Conservation (phyloP, 2,329 filamentous ascomycete genomes). For the Fusarium chuoi region DNA sequence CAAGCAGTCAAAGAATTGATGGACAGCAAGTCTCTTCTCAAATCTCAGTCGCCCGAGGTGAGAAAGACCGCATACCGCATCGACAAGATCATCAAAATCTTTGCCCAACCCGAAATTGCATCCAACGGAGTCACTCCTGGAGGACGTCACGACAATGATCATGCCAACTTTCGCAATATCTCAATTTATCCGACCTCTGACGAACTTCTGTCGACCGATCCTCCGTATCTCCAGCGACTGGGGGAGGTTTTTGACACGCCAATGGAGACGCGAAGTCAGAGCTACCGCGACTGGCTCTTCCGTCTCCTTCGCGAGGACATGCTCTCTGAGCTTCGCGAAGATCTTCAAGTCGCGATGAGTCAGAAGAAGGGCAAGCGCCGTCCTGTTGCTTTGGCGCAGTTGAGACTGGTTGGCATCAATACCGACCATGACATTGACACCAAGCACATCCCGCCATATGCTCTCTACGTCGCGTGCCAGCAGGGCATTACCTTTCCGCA, state of each 20-base stretch:
- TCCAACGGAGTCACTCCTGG: constrained; percentile 57
- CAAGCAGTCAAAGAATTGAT: constrained; percentile 41
- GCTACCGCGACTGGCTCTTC: constrained; percentile 77
- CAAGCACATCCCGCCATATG: constrained; percentile 43
- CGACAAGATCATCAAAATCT: constrained; percentile 50
- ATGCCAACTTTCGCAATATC: constrained; percentile 68
- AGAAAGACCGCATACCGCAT: constrained; percentile 50
- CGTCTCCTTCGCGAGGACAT: constrained; percentile 78
- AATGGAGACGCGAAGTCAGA: constrained; percentile 51
- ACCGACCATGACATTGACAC: constrained; percentile 40
- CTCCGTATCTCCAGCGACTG: constrained; percentile 65
- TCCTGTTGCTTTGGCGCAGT: constrained; percentile 52
- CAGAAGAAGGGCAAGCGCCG: constrained; percentile 58
- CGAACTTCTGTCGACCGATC: constrained; percentile 66
- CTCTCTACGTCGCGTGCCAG: constrained; percentile 54
- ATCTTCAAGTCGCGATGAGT: constrained; percentile 62
- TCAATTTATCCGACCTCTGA: constrained; percentile 73
- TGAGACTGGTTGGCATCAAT: constrained; percentile 54
- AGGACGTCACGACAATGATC: constrained; percentile 80
- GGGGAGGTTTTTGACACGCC: constrained; percentile 58
- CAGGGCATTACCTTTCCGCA: constrained; percentile 59
- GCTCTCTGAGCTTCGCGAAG: constrained; percentile 71
- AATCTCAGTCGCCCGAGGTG: constrained; percentile 36
- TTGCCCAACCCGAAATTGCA: constrained; percentile 2
- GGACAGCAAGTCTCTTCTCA: constrained; percentile 39